Evolutionary conservation across 345 rosid genomes (phyloP), one percentile per base, ranked within the genome.

Genomic region (Psidium guajava): DNA sequence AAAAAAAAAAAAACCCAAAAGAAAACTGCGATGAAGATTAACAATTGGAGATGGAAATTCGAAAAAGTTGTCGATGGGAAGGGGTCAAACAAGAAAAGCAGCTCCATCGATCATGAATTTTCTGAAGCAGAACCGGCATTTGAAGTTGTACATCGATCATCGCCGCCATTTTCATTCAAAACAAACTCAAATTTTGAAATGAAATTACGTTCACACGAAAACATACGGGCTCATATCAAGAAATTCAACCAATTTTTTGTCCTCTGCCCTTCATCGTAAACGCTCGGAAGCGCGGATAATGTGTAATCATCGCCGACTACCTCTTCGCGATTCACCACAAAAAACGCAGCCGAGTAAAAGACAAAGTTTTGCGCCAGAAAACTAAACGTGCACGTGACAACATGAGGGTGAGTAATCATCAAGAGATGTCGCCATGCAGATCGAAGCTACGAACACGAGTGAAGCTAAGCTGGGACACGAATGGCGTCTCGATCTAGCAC

Each of bases 51-150:
- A 58, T 25, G 1, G 6, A 58, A 52, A 58, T 58, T n/a, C 15
- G 11, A 25, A 57, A 52, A 58, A 27, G 64, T 25, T 58, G 64
- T 58, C 32, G 6, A 25, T 58, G 28, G 27, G 64, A n/a, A n/a
- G 73, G 91, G 94, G 97, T 93, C 96, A 92, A 96, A 59, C 49
- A 90, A 14, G 59, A 80, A 50, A 73, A 61, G 88, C 98, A 93
- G 96, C 96, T 93, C 88, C 91, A 77, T 93, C 97, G 25, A 95
- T 95, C 99, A 96, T 85, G 96, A 93, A 93, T 91, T 93, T 82
- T 96, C 99, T 87, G 99, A 91, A 94, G 99, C 98, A 96, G 96
- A 95, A 96, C 99, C 93, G 98, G 96, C 98, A 86, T 92, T 85
- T 86, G 28, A 92, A 95, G 94, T 95, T 94, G 97, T 81, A 59